Evolutionary conservation across 352 stramenopile species (phyloP).

Genomic region (Plasmopara viticola): DNA sequence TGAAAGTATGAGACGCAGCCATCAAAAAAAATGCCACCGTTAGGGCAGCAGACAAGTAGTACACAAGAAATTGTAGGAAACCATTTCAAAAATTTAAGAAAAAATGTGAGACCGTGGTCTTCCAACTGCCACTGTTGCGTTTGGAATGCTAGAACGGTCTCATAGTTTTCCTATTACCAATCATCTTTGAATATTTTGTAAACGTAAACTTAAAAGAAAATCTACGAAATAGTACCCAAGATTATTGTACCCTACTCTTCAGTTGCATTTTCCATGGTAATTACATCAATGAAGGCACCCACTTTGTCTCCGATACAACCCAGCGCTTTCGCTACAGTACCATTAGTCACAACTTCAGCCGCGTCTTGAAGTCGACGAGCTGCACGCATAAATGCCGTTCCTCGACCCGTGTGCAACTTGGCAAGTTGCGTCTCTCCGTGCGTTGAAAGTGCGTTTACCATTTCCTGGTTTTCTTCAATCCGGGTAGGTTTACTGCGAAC

Average conservation of each 20-base stretch:
- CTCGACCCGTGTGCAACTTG: too few species aligned
- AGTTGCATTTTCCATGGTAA: neutral
- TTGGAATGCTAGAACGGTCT: too few species aligned
- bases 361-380: neutral
- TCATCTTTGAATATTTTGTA: too few species aligned
- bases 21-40: slow-evolving; percentile 6
- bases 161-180: neutral
- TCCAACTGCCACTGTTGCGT: slow-evolving; percentile 5
- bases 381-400: slow-evolving; percentile 2
- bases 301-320: slow-evolving; percentile 4
- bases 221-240: neutral
- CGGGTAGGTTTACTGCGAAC: too few species aligned
- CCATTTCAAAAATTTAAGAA: too few species aligned
- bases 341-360: slow-evolving; percentile 1
- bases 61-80: too few species aligned
- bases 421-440: neutral
- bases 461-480: too few species aligned
- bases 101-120: neutral
- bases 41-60: neutral
- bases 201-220: too few species aligned
- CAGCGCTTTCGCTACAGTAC: neutral
- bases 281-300: neutral
- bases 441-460: too few species aligned
- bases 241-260: neutral
- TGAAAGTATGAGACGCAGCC: slow-evolving; percentile 17